Evolutionary conservation across 352 stramenopile genomes (phyloP).

Genomic region (Globisporangium heterothallicum): DNA sequence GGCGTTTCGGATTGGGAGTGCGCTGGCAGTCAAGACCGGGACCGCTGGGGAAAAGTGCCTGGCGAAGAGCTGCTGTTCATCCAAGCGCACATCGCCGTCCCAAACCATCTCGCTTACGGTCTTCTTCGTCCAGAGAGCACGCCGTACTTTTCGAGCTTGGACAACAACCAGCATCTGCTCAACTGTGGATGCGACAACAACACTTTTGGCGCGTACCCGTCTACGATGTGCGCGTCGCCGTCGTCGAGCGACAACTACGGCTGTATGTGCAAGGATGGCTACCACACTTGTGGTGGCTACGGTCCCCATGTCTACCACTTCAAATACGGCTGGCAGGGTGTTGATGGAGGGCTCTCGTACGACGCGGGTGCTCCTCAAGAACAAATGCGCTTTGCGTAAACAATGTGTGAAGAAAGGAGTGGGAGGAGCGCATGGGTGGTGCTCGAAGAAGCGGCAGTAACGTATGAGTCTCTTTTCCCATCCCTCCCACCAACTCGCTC

Average conservation of each 20-base stretch:
- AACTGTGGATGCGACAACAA: constrained; percentile 19
- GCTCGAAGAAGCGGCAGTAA: no score
- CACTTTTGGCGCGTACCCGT: constrained; percentile 33
- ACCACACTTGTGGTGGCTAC: constrained; percentile 36
- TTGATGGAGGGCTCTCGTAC: constrained; percentile 33
- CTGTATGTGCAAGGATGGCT: constrained; percentile 50
- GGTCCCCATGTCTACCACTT: constrained; percentile 73
- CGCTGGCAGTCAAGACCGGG: constrained; percentile 38
- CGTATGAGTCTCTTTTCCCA: no score
- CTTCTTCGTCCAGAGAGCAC: constrained; percentile 45
- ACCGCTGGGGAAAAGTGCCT: constrained; percentile 68
- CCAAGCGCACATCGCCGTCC: constrained; percentile 56
- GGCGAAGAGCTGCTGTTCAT: constrained; percentile 68
- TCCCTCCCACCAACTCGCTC: no score
- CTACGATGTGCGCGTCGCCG: constrained; percentile 30
- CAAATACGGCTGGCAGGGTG: constrained; percentile 77
- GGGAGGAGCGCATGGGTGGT: no score
- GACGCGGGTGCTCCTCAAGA: constrained; percentile 12
- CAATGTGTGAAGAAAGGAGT: neutral
- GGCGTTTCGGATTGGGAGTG: constrained; percentile 45
- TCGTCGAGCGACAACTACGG: constrained; percentile 70
- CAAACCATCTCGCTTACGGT: constrained; percentile 53
- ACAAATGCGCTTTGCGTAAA: constrained; percentile 14
- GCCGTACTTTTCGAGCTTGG: constrained; percentile 29
- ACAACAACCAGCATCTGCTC: constrained; percentile 15